Evolutionary conservation across 1,139 yeast genomes (phyloP), one percentile per base, ranked within the genome.

Genomic region (Taphrina betulina): DNA sequence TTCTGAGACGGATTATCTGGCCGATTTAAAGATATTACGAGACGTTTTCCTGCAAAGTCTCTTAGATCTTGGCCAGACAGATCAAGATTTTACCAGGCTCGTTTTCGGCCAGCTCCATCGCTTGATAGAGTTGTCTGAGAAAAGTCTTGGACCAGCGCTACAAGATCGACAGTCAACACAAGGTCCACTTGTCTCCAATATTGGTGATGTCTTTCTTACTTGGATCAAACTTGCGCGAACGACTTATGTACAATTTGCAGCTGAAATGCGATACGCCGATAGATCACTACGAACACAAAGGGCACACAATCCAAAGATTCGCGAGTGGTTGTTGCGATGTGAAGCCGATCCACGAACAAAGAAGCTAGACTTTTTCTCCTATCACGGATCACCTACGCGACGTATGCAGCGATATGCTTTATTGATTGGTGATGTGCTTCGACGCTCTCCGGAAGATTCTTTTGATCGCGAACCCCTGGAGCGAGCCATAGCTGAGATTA

Each of bases 371-470:
- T 85, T 71, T 67, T 75, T 79, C 50, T 74, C 85, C 43, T 83
- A 84, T 64, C 78, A 85, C 63, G 83, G 87, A 63, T 84, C 94
- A 0, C 85, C 86, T 61, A 81, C 85, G 60, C 85, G 88, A 3
- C 77, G 94, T 14, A 75, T 86, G 57, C 88, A 85, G 57, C 80
- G 83, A 48, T 74, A 86, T 57, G 84, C 88, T 0, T 72, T 87
- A 38, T 83, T 87, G 38, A 72, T 87, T 19, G 68, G 71, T 16
- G 85, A 88, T 35, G 78, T 87, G 26, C 66, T 72, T 43, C 76
- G 75, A 70, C 67, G 76, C 64, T 73, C 83, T 22, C 73, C 77
- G 10, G 76, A 75, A 38, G 71, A 74, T 1, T 81, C 79, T 48
- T 76, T 77, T 1, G 95, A 87, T 63, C 75, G 75, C 63, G 73